A percentile compares a stretch with the other conserved stretches of the same genome.
These are phyloP conservation scores for Zygoascus sp. DNA, from an alignment of 1,139 yeast species.

Conservation along the genomic window DNA sequence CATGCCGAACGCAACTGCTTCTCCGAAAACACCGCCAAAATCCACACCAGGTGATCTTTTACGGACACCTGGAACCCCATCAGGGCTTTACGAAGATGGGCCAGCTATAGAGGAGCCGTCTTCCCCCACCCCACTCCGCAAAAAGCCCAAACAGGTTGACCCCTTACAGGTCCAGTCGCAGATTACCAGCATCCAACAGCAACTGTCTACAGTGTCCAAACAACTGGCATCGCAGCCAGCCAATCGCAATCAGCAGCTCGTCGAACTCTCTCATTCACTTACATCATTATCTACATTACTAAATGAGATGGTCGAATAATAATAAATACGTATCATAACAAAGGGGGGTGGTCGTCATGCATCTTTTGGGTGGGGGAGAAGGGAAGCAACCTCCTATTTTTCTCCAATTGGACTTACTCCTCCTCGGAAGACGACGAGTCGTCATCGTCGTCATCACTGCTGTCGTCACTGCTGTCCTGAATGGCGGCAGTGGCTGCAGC, in stretches of 20 bases:
- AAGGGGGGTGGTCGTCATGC: background rate
- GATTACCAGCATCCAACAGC: background rate
- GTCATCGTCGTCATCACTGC: conserved; percentile 24
- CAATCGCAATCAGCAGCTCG: background rate
- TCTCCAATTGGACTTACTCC: conserved; percentile 24
- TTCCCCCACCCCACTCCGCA: conserved; percentile 18
- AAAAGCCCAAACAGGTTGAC: background rate
- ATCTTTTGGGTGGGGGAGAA: too few species aligned
- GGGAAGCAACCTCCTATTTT: too few species aligned
- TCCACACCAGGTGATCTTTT: too few species aligned
- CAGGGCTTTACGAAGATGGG: conserved; percentile 16
- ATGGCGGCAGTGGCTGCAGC: conserved; percentile 14
- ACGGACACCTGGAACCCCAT: background rate
- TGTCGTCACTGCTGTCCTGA: conserved; percentile 24
- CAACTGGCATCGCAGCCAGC: background rate
- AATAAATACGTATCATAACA: conserved; percentile 7
- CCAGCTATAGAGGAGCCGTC: conserved; percentile 18
- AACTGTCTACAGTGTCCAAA: background rate
- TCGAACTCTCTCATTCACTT: conserved; percentile 4
- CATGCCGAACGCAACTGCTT: too few species aligned
- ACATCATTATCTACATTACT: conserved; percentile 8
- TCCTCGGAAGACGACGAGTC: conserved; percentile 32
- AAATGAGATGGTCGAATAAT: conserved; percentile 1
- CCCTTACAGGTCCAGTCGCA: background rate
- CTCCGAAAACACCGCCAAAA: background rate